A percentile compares a stretch with the other conserved stretches of the same genome.
Evolutionary conservation across 1,284 basidiomycete genomes (phyloP).

Genomic region (Trichosporon coremiiforme): DNA sequence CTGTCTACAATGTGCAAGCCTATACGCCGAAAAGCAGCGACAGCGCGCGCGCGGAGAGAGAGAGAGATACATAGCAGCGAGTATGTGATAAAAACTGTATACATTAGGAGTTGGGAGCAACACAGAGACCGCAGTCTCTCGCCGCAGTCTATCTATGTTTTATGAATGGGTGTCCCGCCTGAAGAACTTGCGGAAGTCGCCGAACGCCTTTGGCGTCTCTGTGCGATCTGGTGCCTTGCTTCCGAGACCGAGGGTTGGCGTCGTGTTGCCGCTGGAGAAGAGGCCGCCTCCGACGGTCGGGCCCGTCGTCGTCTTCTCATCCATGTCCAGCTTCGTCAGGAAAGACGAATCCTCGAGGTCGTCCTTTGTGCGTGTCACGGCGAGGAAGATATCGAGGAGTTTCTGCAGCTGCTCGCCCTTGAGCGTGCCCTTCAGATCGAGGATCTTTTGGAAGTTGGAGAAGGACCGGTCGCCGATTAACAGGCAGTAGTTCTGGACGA

Average conservation of each 20-base stretch:
- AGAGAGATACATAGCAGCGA: constrained; percentile 12
- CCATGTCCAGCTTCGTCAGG: constrained; percentile 90
- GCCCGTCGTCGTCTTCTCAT: constrained; percentile 52
- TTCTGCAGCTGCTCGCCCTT: constrained; percentile 76
- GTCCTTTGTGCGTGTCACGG: constrained; percentile 81
- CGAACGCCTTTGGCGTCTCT: constrained; percentile 74
- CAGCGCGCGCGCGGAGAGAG: background rate
- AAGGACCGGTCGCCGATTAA: constrained; percentile 89
- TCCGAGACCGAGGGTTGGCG: constrained; percentile 37
- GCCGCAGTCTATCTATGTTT: background rate
- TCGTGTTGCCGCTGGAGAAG: constrained; percentile 16
- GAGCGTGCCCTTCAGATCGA: constrained; percentile 91
- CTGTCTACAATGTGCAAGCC: constrained; percentile 8
- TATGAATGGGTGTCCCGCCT: constrained; percentile 33
- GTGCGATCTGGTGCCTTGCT: constrained; percentile 48
- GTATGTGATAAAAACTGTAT: constrained; percentile 6
- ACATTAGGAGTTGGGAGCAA: constrained; percentile 3
- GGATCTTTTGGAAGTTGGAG: constrained; percentile 97
- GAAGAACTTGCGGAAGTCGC: constrained; percentile 64
- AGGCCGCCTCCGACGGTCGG: constrained; percentile 22
- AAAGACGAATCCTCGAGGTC: constrained; percentile 87
- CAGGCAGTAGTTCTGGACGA: constrained; percentile 90
- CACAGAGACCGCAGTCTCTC: no score
- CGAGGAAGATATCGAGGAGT: constrained; percentile 86
- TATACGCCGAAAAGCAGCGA: background rate